phyloP scores from a whole-genome alignment of 2,329 filamentous ascomycete genomes.

The Knufia fluminis region DNA sequence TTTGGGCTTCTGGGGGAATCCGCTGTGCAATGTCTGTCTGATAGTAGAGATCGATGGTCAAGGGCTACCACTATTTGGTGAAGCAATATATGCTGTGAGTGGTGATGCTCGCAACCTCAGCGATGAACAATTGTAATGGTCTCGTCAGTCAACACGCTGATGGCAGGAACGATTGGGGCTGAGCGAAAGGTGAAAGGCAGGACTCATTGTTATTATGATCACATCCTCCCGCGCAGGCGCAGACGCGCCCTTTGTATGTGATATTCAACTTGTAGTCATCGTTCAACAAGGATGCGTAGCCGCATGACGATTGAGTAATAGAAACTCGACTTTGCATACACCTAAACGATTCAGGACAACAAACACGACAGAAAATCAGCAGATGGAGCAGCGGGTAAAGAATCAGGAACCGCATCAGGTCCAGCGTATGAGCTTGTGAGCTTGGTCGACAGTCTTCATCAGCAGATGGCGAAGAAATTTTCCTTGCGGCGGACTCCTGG shows the following conservation, averaged over 20 bases:
- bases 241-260: slow-evolving; percentile 6
- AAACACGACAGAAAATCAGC: background rate
- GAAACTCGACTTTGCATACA: slow-evolving; percentile 6
- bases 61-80: too few relatives aligned
- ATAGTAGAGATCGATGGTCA: too few relatives aligned
- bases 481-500: background rate
- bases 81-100: too few relatives aligned
- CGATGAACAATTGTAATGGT: too few relatives aligned
- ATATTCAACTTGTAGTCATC: background rate
- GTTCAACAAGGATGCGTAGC: background rate
- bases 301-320: slow-evolving; percentile 10
- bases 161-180: too few relatives aligned
- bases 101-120: too few relatives aligned
- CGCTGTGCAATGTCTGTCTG: background rate
- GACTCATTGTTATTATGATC: too few relatives aligned
- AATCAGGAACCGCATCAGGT: slow-evolving; percentile 2
- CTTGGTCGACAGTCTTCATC: background rate
- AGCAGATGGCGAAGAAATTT: background rate
- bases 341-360: background rate
- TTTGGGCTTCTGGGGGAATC: background rate
- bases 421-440: background rate
- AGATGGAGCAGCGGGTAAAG: background rate
- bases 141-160: too few relatives aligned
- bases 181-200: too few relatives aligned
- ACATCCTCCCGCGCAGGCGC: background rate